Conservation (phyloP, 2,329 filamentous ascomycete species). For the Paraphoma chrysanthemicola region DNA sequence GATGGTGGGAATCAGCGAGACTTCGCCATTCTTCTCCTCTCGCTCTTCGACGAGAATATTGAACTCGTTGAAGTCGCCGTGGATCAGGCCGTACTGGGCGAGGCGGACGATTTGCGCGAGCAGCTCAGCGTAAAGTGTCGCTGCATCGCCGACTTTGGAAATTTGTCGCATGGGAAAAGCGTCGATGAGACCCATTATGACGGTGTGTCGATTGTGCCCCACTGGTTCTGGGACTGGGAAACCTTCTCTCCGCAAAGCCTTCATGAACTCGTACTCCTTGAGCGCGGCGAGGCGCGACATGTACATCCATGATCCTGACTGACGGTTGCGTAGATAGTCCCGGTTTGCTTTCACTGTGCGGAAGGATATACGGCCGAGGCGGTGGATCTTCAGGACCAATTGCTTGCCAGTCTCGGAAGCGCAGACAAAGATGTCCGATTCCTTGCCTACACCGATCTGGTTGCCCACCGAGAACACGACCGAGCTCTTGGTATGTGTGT, state of each 20-base stretch:
- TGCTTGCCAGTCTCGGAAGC: slow-evolving; percentile 80
- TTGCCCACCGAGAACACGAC: slow-evolving; percentile 91
- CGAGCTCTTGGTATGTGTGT: slow-evolving; percentile 81
- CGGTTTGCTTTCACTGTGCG: slow-evolving; percentile 94
- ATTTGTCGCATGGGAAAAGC: slow-evolving; percentile 92
- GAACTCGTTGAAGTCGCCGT: slow-evolving; percentile 99
- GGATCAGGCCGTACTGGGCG: slow-evolving; percentile 87
- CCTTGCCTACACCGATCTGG: slow-evolving; percentile 95
- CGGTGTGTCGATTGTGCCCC: slow-evolving; percentile 89
- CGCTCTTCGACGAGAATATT: slow-evolving; percentile 93
- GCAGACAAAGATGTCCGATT: slow-evolving; percentile 95
- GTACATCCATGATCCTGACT: slow-evolving; percentile 95
- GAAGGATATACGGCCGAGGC: slow-evolving; percentile 94
- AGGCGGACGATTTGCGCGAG: slow-evolving; percentile 85
- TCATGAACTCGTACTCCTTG: slow-evolving; percentile 96
- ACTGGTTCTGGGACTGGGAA: slow-evolving; percentile 91
- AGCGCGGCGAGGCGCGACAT: slow-evolving; percentile 90
- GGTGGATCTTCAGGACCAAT: slow-evolving; percentile 91
- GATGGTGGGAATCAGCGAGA: slow-evolving; percentile 76
- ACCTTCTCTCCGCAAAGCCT: slow-evolving; percentile 79
- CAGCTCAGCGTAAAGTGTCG: slow-evolving; percentile 86
- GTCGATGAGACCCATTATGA: slow-evolving; percentile 94
- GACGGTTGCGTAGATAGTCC: slow-evolving; percentile 87
- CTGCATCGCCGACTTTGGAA: slow-evolving; percentile 80
- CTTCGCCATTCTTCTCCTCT: slow-evolving; percentile 31